Base-by-base conservation (phyloP, 2,329 filamentous ascomycete species). In the Zymoseptoria passerinii region DNA sequence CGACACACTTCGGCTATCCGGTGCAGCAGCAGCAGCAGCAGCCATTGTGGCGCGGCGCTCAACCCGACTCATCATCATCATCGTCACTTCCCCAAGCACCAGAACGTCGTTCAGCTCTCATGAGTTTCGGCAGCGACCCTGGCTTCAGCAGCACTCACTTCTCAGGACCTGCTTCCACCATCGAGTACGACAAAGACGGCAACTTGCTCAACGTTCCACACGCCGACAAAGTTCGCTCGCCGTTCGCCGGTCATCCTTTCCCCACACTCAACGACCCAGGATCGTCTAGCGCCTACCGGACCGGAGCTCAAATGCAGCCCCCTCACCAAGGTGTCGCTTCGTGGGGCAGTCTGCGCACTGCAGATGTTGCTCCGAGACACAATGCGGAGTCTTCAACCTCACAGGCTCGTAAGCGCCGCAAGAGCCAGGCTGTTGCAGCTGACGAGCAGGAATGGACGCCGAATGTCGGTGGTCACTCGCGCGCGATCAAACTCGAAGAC, bases 101-200 rank as follows among this genome's bases (percentile, higher is more conserved):
- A 10, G 51, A 52, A 52, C 56, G 56, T 27, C 57, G 55, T 40
- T 35, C 57, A 19, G 52, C 56, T 19, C 19, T 52, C 8, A n/a
- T 57, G 4, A 52, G 53, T 18, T 64, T 56, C 28, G 62, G 62
- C n/a, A 64, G 53, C 49, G 62, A 64, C 28, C 52, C 53, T 23
- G 51, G 50, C 49, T 60, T 62, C 40, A 35, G 40, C 20, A 49
- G 53, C 28, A 28, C 52, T 44, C 50, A 52, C n/a, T 60, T 52
- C 23, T 49, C 52, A 29, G 56, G 48, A 50, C 20, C 52, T 16
- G 23, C 50, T 40, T 51, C 55, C n/a, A 19, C 51, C 5, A 20
- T 40, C 16, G 18, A 59, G 8, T 51, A 61, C 1, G 20, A 54
- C 10, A 58, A 64, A 52, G 52, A 52, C 48, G 48, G 48, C 52